Evolutionary conservation across 208 protist genomes (phyloP), one percentile per base, ranked within the genome.

Genomic region (Balamuthia mandrillaris): DNA sequence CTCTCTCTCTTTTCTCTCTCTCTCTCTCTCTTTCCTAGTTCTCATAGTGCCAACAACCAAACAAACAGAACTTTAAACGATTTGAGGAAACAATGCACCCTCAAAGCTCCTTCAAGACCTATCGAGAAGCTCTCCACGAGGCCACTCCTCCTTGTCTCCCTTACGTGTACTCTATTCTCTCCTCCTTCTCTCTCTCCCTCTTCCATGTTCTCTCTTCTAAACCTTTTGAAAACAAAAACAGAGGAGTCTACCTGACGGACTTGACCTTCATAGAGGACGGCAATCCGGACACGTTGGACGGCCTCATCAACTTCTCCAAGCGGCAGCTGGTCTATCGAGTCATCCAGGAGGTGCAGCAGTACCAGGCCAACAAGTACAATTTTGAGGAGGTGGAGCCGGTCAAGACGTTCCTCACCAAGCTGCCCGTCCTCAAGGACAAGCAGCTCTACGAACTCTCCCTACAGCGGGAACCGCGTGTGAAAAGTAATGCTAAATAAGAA

Each of bases 191-290:
- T 16, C 0, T 41, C 42, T 47, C 66, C 37, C 35, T 24, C 66
- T 9, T 52, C 33, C 3, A 5, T 7, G 41, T 63, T 10, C 10
- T 33, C 75, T 7, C 31, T 1, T 21, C 21, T 16, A 27, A 1
- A 39, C 1, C 14, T 21, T 16, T 10, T 51, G 42, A 16, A 18
- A 37, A 33, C 10, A 1, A 3, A 10, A 27, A 51, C 77, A 86
- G 66, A 5, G 90, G 90, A 10, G 58, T 91, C 12, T 90, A 86
- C 45, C 77, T 91, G 18, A 86, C 90, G 9, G 90, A 93, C 86
- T 78, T 93, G 33, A 89, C 86, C 39, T 93, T 93, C 77, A 81
- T 93, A n/a, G 90, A 93, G 5, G 90, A 93, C 31, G 90, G 90
- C 58, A 93, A 91, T 63, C 65, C 83, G 0, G 83, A 91, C 45